phyloP scores from a whole-genome alignment of 768 basidiomycete species.

The Naganishia vaughanmartiniae region DNA sequence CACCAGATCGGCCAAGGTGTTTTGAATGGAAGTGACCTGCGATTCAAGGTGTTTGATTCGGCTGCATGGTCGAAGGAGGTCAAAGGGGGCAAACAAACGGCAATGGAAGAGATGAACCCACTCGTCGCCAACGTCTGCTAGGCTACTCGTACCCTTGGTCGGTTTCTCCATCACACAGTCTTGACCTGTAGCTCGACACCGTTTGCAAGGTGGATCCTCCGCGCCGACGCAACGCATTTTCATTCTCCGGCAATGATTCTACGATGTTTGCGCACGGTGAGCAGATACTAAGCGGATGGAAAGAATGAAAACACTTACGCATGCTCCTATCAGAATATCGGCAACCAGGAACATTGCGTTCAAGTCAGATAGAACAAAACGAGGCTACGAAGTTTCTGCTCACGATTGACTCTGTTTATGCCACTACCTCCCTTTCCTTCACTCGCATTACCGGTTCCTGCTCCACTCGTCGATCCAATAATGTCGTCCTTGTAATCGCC shows the following conservation, averaged over 20 bases:
- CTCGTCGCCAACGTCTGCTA: slow-evolving; percentile 41
- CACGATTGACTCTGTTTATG: slow-evolving; percentile 51
- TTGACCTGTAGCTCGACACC: slow-evolving; percentile 82
- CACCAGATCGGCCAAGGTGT: slow-evolving; percentile 74
- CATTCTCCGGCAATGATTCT: slow-evolving; percentile 87
- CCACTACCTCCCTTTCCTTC: slow-evolving; percentile 37
- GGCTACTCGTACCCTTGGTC: slow-evolving; percentile 54
- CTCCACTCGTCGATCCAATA: background rate
- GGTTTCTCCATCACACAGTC: slow-evolving; percentile 96
- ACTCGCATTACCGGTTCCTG: slow-evolving; percentile 3
- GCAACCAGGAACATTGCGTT: background rate
- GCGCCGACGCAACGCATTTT: slow-evolving; percentile 97
- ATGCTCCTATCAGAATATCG: slow-evolving; percentile 39
- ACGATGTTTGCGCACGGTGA: background rate
- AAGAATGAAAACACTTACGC: slow-evolving; percentile 37
- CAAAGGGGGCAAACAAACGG: slow-evolving; percentile 21
- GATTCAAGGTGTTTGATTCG: slow-evolving; percentile 84
- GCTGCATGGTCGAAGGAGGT: slow-evolving; percentile 56
- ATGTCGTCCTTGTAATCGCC: slow-evolving; percentile 9
- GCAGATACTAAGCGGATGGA: background rate
- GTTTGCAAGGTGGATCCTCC: slow-evolving; percentile 92
- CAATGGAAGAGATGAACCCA: slow-evolving; percentile 31
- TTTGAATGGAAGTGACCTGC: slow-evolving; percentile 79
- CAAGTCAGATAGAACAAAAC: too few relatives aligned
- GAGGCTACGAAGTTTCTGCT: slow-evolving; percentile 25